These are phyloP conservation scores for Ephemerocybe angulata DNA, from an alignment of 768 basidiomycete genomes.

Conservation along the genomic window DNA sequence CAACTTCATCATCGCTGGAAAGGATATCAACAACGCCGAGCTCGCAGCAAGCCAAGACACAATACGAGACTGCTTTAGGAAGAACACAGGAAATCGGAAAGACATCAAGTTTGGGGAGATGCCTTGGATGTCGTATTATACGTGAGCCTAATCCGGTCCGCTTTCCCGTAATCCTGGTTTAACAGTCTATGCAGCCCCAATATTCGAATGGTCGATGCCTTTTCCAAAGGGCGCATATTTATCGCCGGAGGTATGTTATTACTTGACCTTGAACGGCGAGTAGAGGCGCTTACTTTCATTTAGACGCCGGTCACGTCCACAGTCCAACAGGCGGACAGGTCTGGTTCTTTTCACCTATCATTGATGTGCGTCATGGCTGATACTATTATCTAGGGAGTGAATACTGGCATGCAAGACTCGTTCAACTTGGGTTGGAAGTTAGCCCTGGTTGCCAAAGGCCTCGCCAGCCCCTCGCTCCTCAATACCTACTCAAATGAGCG, in stretches of 20 bases:
- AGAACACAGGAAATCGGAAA: conserved; percentile 19
- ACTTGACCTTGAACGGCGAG: not conserved
- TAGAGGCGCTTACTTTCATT: not conserved
- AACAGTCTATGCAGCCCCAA: conserved; percentile 29
- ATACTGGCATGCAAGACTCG: conserved; percentile 29
- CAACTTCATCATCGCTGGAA: conserved; percentile 21
- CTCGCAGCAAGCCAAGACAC: conserved; percentile 9
- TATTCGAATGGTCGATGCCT: conserved; percentile 42
- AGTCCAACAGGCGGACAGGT: conserved; percentile 31
- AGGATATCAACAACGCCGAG: conserved; percentile 16
- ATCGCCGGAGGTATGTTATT: conserved; percentile 37
- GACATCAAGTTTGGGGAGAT: conserved; percentile 31
- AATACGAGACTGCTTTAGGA: conserved; percentile 18
- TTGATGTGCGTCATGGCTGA: not conserved
- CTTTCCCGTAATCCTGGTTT: not conserved
- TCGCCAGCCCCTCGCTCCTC: conserved; percentile 22
- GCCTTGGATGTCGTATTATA: conserved; percentile 16
- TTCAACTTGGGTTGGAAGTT: conserved; percentile 35
- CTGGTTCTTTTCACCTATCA: not conserved
- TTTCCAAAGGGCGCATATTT: conserved; percentile 39
- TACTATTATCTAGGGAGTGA: conserved; percentile 23
- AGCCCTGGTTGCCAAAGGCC: conserved; percentile 23
- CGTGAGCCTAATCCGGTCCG: conserved; percentile 8
- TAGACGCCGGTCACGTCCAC: conserved; percentile 32
- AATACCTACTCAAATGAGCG: conserved; percentile 29